Conservation (phyloP, 805 yeast genomes). For the Wickerhamomyces sydowiorum region DNA sequence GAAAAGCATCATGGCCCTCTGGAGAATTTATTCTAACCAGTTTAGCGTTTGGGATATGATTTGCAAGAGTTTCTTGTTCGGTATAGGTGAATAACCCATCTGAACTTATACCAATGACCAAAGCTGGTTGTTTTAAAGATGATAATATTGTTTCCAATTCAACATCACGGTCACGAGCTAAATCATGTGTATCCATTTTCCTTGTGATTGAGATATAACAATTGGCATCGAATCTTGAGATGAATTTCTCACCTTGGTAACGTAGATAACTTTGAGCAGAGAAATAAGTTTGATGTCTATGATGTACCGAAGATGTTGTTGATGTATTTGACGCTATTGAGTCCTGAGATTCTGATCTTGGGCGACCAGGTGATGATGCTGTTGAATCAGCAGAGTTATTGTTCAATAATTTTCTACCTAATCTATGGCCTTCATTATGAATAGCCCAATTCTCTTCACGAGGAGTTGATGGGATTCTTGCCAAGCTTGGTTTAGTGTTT, state of each 20-base stretch:
- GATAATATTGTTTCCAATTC: conserved; percentile 42
- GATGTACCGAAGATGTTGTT: conserved; percentile 13
- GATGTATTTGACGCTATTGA: conserved; percentile 25
- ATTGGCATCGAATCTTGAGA: conserved; percentile 89
- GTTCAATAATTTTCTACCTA: conserved; percentile 20
- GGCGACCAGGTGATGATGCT: background rate
- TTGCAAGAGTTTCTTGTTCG: conserved; percentile 84
- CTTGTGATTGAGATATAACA: conserved; percentile 93
- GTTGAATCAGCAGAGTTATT: conserved; percentile 3
- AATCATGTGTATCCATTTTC: conserved; percentile 92
- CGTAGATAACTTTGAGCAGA: conserved; percentile 94
- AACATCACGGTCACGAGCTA: conserved; percentile 67
- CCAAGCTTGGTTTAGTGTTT: conserved; percentile 1
- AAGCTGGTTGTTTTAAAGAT: conserved; percentile 64
- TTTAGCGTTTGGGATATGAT: conserved; percentile 60
- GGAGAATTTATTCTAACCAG: conserved; percentile 78
- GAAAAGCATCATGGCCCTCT: conserved; percentile 97
- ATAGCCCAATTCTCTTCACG: conserved; percentile 75
- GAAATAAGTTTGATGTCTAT: conserved; percentile 52
- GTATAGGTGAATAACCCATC: conserved; percentile 91
- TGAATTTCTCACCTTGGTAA: conserved; percentile 90
- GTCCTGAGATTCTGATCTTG: conserved; percentile 19
- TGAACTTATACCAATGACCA: conserved; percentile 83
- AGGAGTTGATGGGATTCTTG: conserved; percentile 37
- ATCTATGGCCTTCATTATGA: conserved; percentile 77